phyloP scores from a whole-genome alignment of 2,329 filamentous ascomycete genomes.

The Paecilomyces niveus region DNA sequence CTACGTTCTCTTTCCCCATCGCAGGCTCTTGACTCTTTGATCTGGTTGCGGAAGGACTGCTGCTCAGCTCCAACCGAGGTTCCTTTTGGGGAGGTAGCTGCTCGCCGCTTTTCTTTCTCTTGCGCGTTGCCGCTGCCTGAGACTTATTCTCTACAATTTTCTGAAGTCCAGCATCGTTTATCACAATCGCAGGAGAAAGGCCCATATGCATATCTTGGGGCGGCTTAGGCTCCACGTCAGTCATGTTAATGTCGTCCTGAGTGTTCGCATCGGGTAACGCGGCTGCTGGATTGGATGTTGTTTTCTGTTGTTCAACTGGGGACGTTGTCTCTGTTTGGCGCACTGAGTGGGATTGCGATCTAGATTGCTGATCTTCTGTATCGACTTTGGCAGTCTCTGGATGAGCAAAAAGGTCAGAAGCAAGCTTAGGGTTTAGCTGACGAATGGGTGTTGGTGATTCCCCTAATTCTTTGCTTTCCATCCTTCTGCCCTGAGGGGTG shows the following conservation, averaged over 20 bases:
- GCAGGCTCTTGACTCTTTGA: background rate
- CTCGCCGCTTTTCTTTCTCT: constrained; percentile 20
- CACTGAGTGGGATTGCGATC: background rate
- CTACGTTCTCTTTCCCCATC: background rate
- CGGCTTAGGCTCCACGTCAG: constrained; percentile 2
- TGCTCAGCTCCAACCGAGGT: constrained; percentile 13
- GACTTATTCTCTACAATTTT: background rate
- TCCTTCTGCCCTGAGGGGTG: constrained; percentile 2
- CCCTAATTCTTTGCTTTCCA: background rate
- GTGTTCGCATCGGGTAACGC: background rate
- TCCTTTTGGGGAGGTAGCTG: constrained; percentile 15
- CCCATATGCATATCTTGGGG: background rate
- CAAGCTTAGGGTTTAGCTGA: background rate
- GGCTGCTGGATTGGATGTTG: background rate
- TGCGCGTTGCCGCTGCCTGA: constrained; percentile 6
- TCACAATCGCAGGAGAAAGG: constrained; percentile 1
- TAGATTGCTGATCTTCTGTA: background rate
- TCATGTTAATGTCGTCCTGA: constrained; percentile 7
- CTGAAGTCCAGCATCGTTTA: background rate
- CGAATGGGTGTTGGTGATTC: background rate
- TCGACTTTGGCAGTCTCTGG: background rate
- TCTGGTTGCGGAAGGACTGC: constrained; percentile 2
- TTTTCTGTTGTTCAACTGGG: background rate
- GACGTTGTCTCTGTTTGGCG: background rate
- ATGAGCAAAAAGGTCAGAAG: background rate